A percentile compares a stretch with the other conserved stretches of the same genome.
Evolutionary conservation across 108 stramenopile genomes (phyloP).

Genomic region (Pseudonitzschia delicatissima): DNA sequence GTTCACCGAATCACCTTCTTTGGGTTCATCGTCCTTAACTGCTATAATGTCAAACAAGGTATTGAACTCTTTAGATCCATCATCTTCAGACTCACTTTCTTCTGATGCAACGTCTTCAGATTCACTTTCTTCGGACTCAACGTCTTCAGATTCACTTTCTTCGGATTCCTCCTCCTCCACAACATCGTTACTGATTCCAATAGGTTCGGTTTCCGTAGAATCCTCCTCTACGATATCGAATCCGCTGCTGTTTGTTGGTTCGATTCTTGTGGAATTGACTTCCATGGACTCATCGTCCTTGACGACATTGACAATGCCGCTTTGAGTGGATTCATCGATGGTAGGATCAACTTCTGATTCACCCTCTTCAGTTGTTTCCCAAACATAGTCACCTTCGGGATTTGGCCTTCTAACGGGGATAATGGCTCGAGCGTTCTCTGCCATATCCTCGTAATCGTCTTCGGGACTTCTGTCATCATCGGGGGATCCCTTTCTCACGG

Average conservation of each 20-base stretch:
- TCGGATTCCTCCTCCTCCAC: too few relatives aligned
- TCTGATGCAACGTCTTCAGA: neutral
- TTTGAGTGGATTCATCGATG: neutral
- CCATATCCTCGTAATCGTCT: slow-evolving; percentile 3
- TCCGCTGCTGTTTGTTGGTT: too few relatives aligned
- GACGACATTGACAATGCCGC: neutral
- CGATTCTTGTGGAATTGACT: neutral
- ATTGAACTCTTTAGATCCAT: too few relatives aligned
- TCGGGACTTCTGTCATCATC: slow-evolving; percentile 11
- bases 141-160: too few relatives aligned
- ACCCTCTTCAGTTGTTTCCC: too few relatives aligned
- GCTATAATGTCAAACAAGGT: too few relatives aligned
- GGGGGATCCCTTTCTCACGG: slow-evolving; percentile 2
- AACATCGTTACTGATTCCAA: too few relatives aligned
- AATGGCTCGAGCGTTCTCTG: neutral
- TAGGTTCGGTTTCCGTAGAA: too few relatives aligned
- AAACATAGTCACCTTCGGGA: neutral
- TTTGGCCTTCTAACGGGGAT: neutral
- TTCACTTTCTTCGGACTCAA: too few relatives aligned
- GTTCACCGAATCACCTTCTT: neutral
- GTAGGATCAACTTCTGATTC: too few relatives aligned
- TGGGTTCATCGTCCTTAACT: neutral
- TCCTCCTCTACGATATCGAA: too few relatives aligned
- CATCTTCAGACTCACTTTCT: neutral
- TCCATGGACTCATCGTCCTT: neutral